Evolutionary conservation across 2,329 filamentous ascomycete genomes (phyloP).

Genomic region (Paracoccidioides lutzii): DNA sequence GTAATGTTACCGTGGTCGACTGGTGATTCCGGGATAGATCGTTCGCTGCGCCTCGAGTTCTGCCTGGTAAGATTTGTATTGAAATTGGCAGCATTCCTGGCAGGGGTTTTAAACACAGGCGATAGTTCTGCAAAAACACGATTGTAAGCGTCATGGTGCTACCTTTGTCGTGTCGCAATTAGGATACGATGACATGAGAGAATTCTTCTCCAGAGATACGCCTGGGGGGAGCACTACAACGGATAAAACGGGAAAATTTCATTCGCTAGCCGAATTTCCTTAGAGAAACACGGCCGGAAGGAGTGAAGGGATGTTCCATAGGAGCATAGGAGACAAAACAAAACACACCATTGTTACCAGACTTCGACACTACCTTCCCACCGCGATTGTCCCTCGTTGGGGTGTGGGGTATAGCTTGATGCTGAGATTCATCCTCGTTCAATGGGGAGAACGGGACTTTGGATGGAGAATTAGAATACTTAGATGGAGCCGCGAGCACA

Average conservation of each 20-base stretch:
- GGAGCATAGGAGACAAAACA: neutral
- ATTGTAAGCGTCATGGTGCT: neutral
- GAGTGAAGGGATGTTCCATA: neutral
- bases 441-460: neutral
- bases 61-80: constrained; percentile 1
- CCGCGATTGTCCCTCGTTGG: neutral
- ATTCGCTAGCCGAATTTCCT: neutral
- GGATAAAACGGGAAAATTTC: neutral
- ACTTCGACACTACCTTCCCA: neutral
- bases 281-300: neutral
- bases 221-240: neutral
- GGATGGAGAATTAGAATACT: neutral
- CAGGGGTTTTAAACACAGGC: neutral
- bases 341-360: neutral
- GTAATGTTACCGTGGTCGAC: constrained; percentile 9
- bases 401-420: neutral
- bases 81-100: neutral
- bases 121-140: neutral
- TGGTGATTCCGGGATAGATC: constrained; percentile 4
- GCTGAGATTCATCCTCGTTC: neutral
- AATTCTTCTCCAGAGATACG: neutral
- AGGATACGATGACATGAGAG: too few relatives aligned
- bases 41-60: constrained; percentile 3
- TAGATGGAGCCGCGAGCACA: neutral
- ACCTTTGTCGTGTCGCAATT: neutral